Evolutionary conservation across 305 asterid genomes (phyloP).

Genomic region (Fraxinus nigra): DNA sequence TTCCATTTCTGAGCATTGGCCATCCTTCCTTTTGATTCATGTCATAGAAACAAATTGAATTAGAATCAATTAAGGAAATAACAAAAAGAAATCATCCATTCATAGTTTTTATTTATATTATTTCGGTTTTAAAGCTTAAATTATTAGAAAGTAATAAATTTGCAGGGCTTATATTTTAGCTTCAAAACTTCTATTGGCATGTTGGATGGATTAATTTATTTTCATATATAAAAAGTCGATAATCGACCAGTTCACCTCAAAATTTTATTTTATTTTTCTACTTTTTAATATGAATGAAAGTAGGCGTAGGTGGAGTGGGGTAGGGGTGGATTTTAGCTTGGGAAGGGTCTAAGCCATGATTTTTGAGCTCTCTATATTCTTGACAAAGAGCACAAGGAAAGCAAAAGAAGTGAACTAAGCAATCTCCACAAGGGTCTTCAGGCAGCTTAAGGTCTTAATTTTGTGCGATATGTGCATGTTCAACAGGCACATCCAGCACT

Average conservation of each 20-base stretch:
- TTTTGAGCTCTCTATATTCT: slow-evolving; percentile 33
- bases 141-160: neutral
- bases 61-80: neutral
- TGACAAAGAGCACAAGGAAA: slow-evolving; percentile 32
- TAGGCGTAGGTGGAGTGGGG: too few relatives aligned
- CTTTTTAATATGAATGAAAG: too few relatives aligned
- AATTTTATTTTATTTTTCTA: too few relatives aligned
- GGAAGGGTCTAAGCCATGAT: slow-evolving; percentile 28
- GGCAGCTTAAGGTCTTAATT: slow-evolving; percentile 28
- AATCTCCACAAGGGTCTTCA: slow-evolving; percentile 28
- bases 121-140: neutral
- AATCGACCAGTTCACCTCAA: too few relatives aligned
- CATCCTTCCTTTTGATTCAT: slow-evolving; percentile 26
- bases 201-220: neutral
- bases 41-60: neutral
- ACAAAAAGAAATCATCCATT: neutral
- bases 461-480: slow-evolving; percentile 33
- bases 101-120: too few relatives aligned
- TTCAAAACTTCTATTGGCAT: neutral
- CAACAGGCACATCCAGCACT: too few relatives aligned
- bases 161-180: neutral
- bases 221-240: too few relatives aligned
- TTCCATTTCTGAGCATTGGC: slow-evolving; percentile 30
- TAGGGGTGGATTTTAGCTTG: neutral
- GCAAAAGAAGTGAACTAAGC: slow-evolving; percentile 28